These are phyloP conservation scores for Nakazawaea sp. DNA, from an alignment of 805 yeast species.

Conservation along the genomic window DNA sequence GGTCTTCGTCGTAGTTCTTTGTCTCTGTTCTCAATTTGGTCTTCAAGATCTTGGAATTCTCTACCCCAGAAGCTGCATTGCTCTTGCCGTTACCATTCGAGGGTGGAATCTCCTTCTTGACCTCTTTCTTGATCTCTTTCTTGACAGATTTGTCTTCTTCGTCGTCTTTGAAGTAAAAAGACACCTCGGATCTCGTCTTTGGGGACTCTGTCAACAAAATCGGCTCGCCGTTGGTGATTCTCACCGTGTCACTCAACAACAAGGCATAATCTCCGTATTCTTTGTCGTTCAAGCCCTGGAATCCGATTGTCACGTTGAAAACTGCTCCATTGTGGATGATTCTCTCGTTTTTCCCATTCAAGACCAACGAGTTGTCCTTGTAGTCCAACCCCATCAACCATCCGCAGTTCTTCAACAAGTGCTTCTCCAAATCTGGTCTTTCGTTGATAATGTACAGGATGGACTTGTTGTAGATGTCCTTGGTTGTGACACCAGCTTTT, in stretches of 20 bases:
- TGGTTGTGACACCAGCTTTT: slow-evolving; percentile 64
- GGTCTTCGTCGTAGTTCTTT: slow-evolving; percentile 67
- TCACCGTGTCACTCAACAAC: slow-evolving; percentile 73
- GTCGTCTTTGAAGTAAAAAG: slow-evolving; percentile 76
- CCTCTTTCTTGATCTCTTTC: slow-evolving; percentile 16
- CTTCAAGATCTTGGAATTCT: slow-evolving; percentile 59
- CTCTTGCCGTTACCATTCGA: slow-evolving; percentile 27
- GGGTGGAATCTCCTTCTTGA: slow-evolving; percentile 12
- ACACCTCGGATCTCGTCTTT: slow-evolving; percentile 64
- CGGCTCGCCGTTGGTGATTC: slow-evolving; percentile 57
- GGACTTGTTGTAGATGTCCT: slow-evolving; percentile 59
- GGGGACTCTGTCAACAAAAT: slow-evolving; percentile 66
- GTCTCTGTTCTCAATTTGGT: slow-evolving; percentile 76
- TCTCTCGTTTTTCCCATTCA: slow-evolving; percentile 69
- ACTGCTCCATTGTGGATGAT: slow-evolving; percentile 65
- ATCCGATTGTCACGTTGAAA: slow-evolving; percentile 71
- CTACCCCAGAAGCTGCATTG: slow-evolving; percentile 22
- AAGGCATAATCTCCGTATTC: slow-evolving; percentile 61
- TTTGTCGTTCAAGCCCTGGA: slow-evolving; percentile 49
- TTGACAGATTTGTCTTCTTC: slow-evolving; percentile 41
- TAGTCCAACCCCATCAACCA: slow-evolving; percentile 87
- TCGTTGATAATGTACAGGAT: slow-evolving; percentile 51
- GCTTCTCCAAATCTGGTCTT: slow-evolving; percentile 56
- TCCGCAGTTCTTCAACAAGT: slow-evolving; percentile 77
- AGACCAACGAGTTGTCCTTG: slow-evolving; percentile 68